phyloP scores from a whole-genome alignment of 2,329 filamentous ascomycete species.

The Fonsecaea multimorphosa region DNA sequence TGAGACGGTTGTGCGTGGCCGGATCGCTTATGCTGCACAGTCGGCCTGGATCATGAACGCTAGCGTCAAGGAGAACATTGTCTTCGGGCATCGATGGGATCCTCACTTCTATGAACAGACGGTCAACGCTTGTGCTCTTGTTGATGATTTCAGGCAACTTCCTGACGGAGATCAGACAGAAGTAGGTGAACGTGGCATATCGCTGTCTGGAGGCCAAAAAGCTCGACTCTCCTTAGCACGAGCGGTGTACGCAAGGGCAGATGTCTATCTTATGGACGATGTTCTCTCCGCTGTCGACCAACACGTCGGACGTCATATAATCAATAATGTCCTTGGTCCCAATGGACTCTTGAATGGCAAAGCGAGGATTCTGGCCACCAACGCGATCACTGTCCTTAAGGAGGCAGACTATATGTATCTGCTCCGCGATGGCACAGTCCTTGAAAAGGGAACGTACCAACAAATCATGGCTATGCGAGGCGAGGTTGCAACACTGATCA shows the following conservation, averaged over 20 bases:
- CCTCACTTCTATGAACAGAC: conserved; percentile 93
- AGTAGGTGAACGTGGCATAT: conserved; percentile 95
- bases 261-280: conserved; percentile 93
- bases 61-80: conserved; percentile 93
- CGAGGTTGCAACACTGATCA: conserved; percentile 82
- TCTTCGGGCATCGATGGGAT: conserved; percentile 95
- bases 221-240: conserved; percentile 88
- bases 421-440: conserved; percentile 79
- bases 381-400: conserved; percentile 87
- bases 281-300: conserved; percentile 97
- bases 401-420: conserved; percentile 89
- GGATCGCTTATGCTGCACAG: conserved; percentile 89
- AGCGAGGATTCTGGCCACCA: conserved; percentile 91
- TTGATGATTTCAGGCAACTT: conserved; percentile 88
- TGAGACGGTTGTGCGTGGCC: conserved; percentile 79
- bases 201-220: conserved; percentile 93
- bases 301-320: conserved; percentile 92
- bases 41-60: conserved; percentile 97
- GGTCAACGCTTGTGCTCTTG: conserved; percentile 84
- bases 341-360: conserved; percentile 82
- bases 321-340: conserved; percentile 88
- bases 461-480: conserved; percentile 94
- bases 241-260: conserved; percentile 95
- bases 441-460: conserved; percentile 87
- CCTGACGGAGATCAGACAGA: conserved; percentile 97